Evolutionary conservation across 805 yeast species (phyloP).

Genomic region (Ogataea sp.): DNA sequence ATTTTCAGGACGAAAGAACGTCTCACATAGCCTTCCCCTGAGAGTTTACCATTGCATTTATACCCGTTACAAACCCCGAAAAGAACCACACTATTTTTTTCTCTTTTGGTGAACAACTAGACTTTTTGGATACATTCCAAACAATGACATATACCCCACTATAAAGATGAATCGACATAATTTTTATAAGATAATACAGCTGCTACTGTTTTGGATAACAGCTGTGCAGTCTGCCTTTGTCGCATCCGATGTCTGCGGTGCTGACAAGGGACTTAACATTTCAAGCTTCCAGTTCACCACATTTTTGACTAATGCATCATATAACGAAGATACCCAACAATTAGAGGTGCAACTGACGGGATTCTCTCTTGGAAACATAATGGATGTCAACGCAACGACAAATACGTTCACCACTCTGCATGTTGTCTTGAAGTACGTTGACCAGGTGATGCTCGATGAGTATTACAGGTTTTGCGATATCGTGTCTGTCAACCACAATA

Average conservation of each 20-base stretch:
- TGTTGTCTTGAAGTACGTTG: conserved; percentile 35
- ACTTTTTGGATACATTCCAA: too few species aligned
- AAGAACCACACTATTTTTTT: too few species aligned
- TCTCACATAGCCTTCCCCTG: too few species aligned
- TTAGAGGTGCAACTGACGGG: conserved; percentile 3
- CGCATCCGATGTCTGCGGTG: neutral
- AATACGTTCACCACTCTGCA: conserved; percentile 43
- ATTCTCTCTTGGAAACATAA: conserved; percentile 18
- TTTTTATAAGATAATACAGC: too few species aligned
- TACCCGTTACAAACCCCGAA: too few species aligned
- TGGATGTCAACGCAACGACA: conserved; percentile 36
- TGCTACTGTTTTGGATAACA: neutral
- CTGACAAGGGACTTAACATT: neutral
- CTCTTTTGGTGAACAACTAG: too few species aligned
- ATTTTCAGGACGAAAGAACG: too few species aligned
- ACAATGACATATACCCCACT: too few species aligned
- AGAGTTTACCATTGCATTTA: too few species aligned
- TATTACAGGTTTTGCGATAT: conserved; percentile 35
- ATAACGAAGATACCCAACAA: conserved; percentile 5
- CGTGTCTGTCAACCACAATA: conserved; percentile 12
- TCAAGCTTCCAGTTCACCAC: conserved; percentile 5
- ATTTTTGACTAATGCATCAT: conserved; percentile 14
- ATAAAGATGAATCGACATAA: too few species aligned
- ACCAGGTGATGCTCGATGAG: conserved; percentile 30
- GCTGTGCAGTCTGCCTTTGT: neutral